These are phyloP conservation scores for Pseudotulostoma volvatum DNA, from an alignment of 495 filamentous ascomycete genomes.

Conservation along the genomic window DNA sequence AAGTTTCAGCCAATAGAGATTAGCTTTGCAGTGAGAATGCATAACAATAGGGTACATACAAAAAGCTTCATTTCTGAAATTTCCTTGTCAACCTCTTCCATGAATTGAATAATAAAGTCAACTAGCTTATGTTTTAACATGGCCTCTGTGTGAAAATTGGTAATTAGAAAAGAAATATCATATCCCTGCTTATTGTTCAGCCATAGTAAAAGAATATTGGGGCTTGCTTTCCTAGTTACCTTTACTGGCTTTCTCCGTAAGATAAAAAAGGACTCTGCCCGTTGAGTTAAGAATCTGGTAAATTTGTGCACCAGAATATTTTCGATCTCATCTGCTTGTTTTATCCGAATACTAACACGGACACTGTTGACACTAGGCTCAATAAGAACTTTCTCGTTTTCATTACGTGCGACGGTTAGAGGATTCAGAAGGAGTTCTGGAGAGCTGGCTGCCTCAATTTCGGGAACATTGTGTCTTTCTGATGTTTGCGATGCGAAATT, in stretches of 20 bases:
- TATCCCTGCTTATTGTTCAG: slow-evolving; percentile 65
- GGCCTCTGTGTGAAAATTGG: slow-evolving; percentile 93
- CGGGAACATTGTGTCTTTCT: slow-evolving; percentile 94
- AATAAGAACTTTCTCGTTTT: slow-evolving; percentile 66
- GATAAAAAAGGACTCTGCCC: slow-evolving; percentile 96
- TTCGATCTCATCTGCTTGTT: slow-evolving; percentile 98
- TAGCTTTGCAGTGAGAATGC: background rate
- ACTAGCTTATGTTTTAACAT: slow-evolving; percentile 98
- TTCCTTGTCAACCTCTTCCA: slow-evolving; percentile 99
- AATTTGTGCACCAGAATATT: slow-evolving; percentile 96
- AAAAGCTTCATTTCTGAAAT: slow-evolving; percentile 99
- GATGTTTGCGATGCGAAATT: slow-evolving; percentile 95
- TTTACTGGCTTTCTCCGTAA: slow-evolving; percentile 87
- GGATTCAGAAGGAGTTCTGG: slow-evolving; percentile 94
- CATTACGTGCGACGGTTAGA: slow-evolving; percentile 73
- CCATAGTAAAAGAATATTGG: slow-evolving; percentile 6
- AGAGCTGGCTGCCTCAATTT: slow-evolving; percentile 81
- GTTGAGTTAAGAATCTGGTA: slow-evolving; percentile 84
- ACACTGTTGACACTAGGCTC: slow-evolving; percentile 94
- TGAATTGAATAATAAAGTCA: slow-evolving; percentile 96
- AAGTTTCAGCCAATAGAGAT: background rate
- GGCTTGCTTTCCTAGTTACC: too few relatives aligned
- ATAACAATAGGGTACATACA: slow-evolving; percentile 37
- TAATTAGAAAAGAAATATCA: slow-evolving; percentile 96
- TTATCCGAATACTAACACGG: slow-evolving; percentile 91